Base-by-base conservation (phyloP, 306 rosid genomes). In the Vicia faba region DNA sequence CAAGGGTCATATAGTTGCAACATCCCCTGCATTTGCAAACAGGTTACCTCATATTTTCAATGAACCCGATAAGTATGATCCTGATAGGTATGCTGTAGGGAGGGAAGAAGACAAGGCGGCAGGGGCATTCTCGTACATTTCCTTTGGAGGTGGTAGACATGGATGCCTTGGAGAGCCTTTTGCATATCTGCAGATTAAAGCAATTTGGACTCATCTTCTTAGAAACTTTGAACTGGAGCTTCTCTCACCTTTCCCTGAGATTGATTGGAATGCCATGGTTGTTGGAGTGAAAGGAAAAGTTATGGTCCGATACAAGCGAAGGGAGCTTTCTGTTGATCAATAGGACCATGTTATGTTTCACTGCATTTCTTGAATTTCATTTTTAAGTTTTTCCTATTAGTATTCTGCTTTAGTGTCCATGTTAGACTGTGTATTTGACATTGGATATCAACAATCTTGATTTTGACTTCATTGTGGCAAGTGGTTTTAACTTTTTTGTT, bases 101-200 rank as follows among this genome's bases (percentile, higher is more conserved):
- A 80, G 95, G 75, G 98, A 93, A 65, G 98, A 93, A 73, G 98
- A 93, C 83, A 93, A 93, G 88, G 89, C 33, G 1, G 88, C 96
- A 0, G 97, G 97, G 73, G 80, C 95, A 36, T 89, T 93, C 84
- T 93, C 98, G 0, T 88, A 88, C 74, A 88, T 93, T 72, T 93
- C 97, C 3, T 93, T 93, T 36, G 98, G 98, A 70, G 98, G 98
- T 0, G 98, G 98, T 29, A 75, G 98, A 66, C 98, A 93, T 40
- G 98, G 98, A 63, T 93, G 98, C 81, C 97, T 93, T 0, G 98
- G 98, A 8, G 98, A 93, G 82, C 97, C 98, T 15, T 89, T 93
- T 68, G 98, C 98, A 19, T 93, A 93, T 77, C 76, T 93, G 74
- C 98, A 89, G 83, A 93, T 93, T 51, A 89, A 93, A 79, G 96